A percentile compares a stretch with the other conserved stretches of the same genome.
Conservation (phyloP, 106 monocot species). For the Platanthera guangdongensis region DNA sequence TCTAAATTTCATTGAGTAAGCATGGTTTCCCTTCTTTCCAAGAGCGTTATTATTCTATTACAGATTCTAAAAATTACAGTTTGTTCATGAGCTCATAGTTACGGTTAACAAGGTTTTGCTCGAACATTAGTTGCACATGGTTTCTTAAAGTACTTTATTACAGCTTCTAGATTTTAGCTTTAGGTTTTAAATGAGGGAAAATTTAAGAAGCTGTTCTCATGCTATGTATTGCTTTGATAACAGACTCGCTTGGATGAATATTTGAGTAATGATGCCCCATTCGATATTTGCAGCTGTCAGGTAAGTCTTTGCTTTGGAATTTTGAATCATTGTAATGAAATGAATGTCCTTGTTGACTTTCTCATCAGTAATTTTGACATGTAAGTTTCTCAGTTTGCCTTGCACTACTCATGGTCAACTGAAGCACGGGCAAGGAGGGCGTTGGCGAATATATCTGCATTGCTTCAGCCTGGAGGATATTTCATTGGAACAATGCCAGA, state of each 20-base stretch:
- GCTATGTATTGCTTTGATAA: background rate
- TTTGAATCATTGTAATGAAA: background rate
- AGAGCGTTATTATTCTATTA: background rate
- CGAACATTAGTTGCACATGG: background rate
- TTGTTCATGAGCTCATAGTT: background rate
- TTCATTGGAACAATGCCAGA: slow-evolving; percentile 99
- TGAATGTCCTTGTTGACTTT: background rate
- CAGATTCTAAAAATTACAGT: no score
- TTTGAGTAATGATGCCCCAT: slow-evolving; percentile 81
- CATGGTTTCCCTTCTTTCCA: background rate
- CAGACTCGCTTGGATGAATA: slow-evolving; percentile 80
- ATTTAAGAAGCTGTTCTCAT: background rate
- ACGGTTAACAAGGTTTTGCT: background rate
- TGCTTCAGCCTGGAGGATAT: slow-evolving; percentile 84
- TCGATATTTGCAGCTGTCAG: slow-evolving; percentile 99
- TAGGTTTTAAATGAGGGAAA: background rate
- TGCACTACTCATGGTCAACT: slow-evolving; percentile 99
- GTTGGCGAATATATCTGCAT: slow-evolving; percentile 72
- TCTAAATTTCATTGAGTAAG: background rate
- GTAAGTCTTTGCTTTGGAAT: slow-evolving; percentile 20
- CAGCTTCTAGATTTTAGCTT: background rate
- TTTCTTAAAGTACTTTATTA: background rate
- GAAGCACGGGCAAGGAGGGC: slow-evolving; percentile 88
- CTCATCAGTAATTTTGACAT: background rate
- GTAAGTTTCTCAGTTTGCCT: slow-evolving; percentile 63